phyloP scores from a whole-genome alignment of 495 filamentous ascomycete species.

The Cryomyces minteri region DNA sequence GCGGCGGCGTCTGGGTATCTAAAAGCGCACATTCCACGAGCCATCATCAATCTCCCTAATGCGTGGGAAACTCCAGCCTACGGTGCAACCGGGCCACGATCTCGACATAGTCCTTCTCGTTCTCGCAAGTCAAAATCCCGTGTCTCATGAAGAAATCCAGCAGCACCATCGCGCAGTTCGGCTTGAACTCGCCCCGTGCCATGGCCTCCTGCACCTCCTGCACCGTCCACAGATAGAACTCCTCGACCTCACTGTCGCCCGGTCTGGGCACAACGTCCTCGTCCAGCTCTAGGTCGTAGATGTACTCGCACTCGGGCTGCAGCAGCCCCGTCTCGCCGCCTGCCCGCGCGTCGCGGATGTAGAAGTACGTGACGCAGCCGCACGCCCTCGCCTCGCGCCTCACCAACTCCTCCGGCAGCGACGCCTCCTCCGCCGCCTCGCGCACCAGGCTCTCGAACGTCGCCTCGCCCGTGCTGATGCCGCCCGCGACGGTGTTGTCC shows the following conservation, averaged over 20 bases:
- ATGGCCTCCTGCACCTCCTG: conserved; percentile 56
- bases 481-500: conserved; percentile 89
- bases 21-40: not conserved
- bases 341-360: conserved; percentile 55
- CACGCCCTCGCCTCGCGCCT: conserved; percentile 31
- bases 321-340: conserved; percentile 77
- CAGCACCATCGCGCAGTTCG: conserved; percentile 73
- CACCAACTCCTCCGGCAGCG: conserved; percentile 54
- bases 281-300: conserved; percentile 74
- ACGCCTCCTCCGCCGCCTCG: conserved; percentile 79
- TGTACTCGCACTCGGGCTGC: conserved; percentile 82
- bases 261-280: conserved; percentile 50
- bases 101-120: conserved; percentile 66
- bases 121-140: conserved; percentile 61
- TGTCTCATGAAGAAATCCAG: conserved; percentile 85
- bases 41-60: conserved; percentile 6
- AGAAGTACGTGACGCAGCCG: conserved; percentile 72
- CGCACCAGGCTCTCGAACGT: conserved; percentile 66
- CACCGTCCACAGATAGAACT: conserved; percentile 60
- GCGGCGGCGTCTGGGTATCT: conserved; percentile 6
- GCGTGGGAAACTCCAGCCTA: conserved; percentile 61
- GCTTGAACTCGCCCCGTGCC: conserved; percentile 65
- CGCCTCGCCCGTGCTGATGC: conserved; percentile 59
- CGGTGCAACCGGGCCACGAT: conserved; percentile 63
- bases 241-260: conserved; percentile 73